phyloP scores from a whole-genome alignment of 2,329 filamentous ascomycete genomes.

The Scolecobasidium constrictum region DNA sequence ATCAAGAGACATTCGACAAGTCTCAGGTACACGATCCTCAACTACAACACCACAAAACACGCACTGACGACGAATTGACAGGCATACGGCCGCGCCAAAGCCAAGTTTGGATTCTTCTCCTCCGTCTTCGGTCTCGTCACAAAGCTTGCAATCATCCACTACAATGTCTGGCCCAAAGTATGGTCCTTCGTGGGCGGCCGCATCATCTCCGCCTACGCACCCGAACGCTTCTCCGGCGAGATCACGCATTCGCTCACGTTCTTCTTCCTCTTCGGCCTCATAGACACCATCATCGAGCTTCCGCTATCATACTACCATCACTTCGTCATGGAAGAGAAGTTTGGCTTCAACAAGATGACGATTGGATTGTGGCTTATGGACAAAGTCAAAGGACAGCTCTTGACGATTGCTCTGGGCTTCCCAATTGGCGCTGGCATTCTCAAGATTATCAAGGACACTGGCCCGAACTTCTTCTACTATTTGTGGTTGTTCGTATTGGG shows the following conservation, averaged over 20 bases:
- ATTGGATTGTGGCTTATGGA: constrained; percentile 78
- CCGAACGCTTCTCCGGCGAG: constrained; percentile 73
- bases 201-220: constrained; percentile 54
- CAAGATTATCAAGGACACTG: constrained; percentile 87
- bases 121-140: constrained; percentile 79
- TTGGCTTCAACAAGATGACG: constrained; percentile 98
- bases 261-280: constrained; percentile 73
- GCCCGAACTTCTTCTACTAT: constrained; percentile 94
- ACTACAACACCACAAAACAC: not conserved
- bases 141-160: constrained; percentile 81
- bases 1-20: constrained; percentile 86
- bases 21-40: constrained; percentile 49
- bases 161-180: constrained; percentile 79
- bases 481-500: constrained; percentile 87
- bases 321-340: constrained; percentile 92
- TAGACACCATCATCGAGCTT: constrained; percentile 68
- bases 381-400: constrained; percentile 79
- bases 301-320: constrained; percentile 84
- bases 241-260: constrained; percentile 91
- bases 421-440: constrained; percentile 89
- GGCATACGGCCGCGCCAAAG: constrained; percentile 92
- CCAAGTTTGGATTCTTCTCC: constrained; percentile 73
- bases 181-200: constrained; percentile 69
- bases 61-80: constrained; percentile 20
- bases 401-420: constrained; percentile 68